Base-by-base conservation (phyloP, 768 basidiomycete genomes). In the Lepiota brunneoincarnata region DNA sequence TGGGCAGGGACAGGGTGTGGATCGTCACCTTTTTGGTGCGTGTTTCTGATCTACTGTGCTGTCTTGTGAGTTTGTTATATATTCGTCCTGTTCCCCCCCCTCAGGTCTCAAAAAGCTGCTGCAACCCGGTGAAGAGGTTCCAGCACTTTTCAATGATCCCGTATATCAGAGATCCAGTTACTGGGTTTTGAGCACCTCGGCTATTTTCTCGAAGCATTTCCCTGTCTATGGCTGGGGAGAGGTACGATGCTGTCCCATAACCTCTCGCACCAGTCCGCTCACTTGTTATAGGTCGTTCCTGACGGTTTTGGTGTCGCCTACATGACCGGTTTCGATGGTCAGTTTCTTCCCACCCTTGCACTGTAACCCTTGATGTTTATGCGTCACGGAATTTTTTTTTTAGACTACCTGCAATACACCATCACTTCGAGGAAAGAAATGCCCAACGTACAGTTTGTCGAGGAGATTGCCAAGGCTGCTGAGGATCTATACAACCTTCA, bases 261-360 rank as follows among this genome's bases (percentile, higher is more conserved):
- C 31, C 17, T 37, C 12, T 6, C 34, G 14, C 17, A 12, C 28
- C n/a, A 38, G 15, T 15, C 31, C 10, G 36, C 42, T 39, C n/a
- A 26, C 36, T 20, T 18, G 7, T 37, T 31, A 10, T n/a, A 81
- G 80, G 90, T 98, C 41, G 92, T 96, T 21, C 86, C 91, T 1
- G 87, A 97, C 59, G 95, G 95, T 1, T 98, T 95, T 64, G 95
- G 95, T 28, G 87, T 98, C 26, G 89, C 93, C 11, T 98, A 98
- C 65, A 86, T 93, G 81, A 94, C 94, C n/a, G 90, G 91, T 36
- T 88, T 82, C 62, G 82, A 90, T 58, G 84, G 88, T 87, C 54
- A 51, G 80, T 67, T 36, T n/a, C 49, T 41, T 15, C 15, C 23
- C 3, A 39, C 10, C n/a, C 17, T 35, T 18, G 36, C 10, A 21